These are phyloP conservation scores for Starmera amethionina DNA, from an alignment of 805 yeast genomes.

Conservation along the genomic window DNA sequence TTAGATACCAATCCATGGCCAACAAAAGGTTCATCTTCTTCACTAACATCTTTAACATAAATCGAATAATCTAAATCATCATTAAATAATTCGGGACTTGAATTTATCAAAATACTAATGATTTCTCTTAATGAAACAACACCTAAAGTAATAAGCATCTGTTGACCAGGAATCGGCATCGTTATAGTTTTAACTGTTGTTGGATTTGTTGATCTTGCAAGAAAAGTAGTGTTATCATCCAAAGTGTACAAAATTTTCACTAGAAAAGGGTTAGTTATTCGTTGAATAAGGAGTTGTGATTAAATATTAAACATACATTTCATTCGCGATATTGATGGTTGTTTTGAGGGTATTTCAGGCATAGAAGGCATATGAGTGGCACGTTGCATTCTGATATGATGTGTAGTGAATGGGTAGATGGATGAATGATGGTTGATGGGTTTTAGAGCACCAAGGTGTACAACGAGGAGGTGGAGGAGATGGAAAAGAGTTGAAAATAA, in stretches of 20 bases:
- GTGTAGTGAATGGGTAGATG: too few species aligned
- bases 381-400: constrained; percentile 11
- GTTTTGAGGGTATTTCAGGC: constrained; percentile 19
- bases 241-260: constrained; percentile 32
- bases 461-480: not conserved
- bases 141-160: constrained; percentile 32
- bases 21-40: constrained; percentile 43
- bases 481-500: not conserved
- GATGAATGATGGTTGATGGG: not conserved
- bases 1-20: constrained; percentile 34
- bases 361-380: constrained; percentile 21
- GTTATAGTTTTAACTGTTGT: constrained; percentile 30
- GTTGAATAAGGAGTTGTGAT: too few species aligned
- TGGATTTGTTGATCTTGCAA: constrained; percentile 28
- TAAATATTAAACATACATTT: constrained; percentile 15
- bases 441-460: not conserved
- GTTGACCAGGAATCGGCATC: constrained; percentile 33
- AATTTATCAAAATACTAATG: constrained; percentile 31
- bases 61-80: constrained; percentile 34
- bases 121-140: constrained; percentile 34
- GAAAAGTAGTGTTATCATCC: constrained; percentile 31
- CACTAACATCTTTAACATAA: constrained; percentile 36
- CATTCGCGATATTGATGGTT: constrained; percentile 10
- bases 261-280: constrained; percentile 1
- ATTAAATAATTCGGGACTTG: constrained; percentile 35